phyloP scores from a whole-genome alignment of 768 basidiomycete species.

The Phlegmacium glaucopus region DNA sequence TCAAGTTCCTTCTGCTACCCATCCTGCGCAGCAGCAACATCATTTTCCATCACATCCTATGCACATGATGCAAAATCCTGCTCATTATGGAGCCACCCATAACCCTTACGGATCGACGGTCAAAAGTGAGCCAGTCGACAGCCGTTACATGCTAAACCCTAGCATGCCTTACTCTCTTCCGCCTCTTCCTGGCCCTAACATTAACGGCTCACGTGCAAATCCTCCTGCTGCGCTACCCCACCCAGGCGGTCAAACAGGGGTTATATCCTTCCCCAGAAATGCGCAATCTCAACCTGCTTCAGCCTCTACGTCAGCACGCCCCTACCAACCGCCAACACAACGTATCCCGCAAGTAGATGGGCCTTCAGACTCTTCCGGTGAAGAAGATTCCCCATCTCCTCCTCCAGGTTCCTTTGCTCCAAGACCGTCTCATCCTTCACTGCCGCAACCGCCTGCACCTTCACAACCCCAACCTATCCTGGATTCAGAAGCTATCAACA shows the following conservation, averaged over 20 bases:
- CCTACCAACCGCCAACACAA: constrained; percentile 22
- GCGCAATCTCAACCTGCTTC: constrained; percentile 26
- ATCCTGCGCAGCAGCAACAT: constrained; percentile 35
- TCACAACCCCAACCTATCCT: constrained; percentile 28
- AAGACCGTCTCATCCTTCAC: constrained; percentile 67
- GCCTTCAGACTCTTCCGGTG: constrained; percentile 65
- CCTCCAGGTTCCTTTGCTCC: constrained; percentile 69
- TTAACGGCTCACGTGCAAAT: constrained; percentile 45
- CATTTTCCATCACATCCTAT: constrained; percentile 60
- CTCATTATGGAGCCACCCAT: constrained; percentile 50
- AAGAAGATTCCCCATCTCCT: constrained; percentile 61
- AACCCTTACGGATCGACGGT: constrained; percentile 58
- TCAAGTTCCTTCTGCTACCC: constrained; percentile 28
- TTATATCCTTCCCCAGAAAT: constrained; percentile 49
- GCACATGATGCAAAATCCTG: constrained; percentile 50
- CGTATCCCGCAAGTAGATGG: constrained; percentile 82
- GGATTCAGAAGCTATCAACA: constrained; percentile 89
- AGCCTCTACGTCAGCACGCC: constrained; percentile 15
- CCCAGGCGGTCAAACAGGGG: constrained; percentile 56
- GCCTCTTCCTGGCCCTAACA: constrained; percentile 60
- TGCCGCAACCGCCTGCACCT: constrained; percentile 56
- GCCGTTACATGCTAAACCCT: constrained; percentile 56
- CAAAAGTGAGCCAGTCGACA: constrained; percentile 74
- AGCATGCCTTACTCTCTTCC: constrained; percentile 54
- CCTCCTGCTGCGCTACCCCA: constrained; percentile 46